Conservation (phyloP, 1,139 yeast species). For the Yamadazyma friedrichii region DNA sequence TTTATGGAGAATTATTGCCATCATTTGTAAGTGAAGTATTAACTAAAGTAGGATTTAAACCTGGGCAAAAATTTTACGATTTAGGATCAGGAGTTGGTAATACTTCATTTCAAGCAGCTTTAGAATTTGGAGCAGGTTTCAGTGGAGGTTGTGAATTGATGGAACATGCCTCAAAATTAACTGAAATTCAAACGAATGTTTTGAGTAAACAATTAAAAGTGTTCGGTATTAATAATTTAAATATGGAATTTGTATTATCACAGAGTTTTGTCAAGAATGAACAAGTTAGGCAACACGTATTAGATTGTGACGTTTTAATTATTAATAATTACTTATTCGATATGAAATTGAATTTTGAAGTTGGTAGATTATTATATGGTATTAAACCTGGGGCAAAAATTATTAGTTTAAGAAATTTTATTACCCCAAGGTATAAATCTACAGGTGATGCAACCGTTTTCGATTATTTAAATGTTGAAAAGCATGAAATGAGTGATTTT, state of each 20-base stretch:
- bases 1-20: constrained; percentile 89
- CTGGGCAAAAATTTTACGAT: constrained; percentile 66
- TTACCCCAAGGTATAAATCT: constrained; percentile 55
- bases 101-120: constrained; percentile 84
- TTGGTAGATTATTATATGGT: constrained; percentile 62
- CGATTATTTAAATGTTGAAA: constrained; percentile 64
- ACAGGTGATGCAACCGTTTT: constrained; percentile 56
- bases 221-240: constrained; percentile 63
- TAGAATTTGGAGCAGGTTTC: constrained; percentile 72
- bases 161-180: constrained; percentile 74
- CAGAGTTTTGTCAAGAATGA: constrained; percentile 73
- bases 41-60: constrained; percentile 56
- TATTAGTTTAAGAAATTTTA: constrained; percentile 74
- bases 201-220: constrained; percentile 55
- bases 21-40: constrained; percentile 69
- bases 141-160: constrained; percentile 92
- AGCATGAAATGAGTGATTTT: constrained; percentile 62
- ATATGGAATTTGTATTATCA: constrained; percentile 56
- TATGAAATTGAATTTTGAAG: constrained; percentile 63
- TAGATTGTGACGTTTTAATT: constrained; percentile 67
- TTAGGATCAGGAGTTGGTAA: constrained; percentile 95
- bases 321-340: constrained; percentile 86
- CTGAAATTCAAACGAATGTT: constrained; percentile 58
- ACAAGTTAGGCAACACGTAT: constrained; percentile 51
- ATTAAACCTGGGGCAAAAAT: constrained; percentile 75